phyloP scores from a whole-genome alignment of 2,329 filamentous ascomycete species.

The Clarireedia monteithiana region DNA sequence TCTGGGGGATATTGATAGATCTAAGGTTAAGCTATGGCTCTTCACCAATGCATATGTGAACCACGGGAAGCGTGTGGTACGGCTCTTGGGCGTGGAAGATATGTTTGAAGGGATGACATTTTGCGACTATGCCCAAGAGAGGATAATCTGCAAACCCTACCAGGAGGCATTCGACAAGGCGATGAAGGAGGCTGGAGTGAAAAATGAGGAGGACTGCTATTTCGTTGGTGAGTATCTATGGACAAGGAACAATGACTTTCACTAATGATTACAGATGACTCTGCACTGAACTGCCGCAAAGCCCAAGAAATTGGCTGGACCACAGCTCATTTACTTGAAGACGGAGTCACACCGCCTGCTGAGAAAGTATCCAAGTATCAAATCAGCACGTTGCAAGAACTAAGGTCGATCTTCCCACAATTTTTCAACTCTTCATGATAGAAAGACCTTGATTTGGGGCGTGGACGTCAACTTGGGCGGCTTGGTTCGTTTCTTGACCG shows the following conservation, averaged over 20 bases:
- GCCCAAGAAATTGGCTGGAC: slow-evolving; percentile 80
- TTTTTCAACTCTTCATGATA: slow-evolving; percentile 61
- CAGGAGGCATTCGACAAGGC: slow-evolving; percentile 79
- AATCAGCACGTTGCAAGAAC: slow-evolving; percentile 66
- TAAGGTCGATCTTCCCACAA: slow-evolving; percentile 70
- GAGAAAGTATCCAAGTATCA: slow-evolving; percentile 64
- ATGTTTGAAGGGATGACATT: slow-evolving; percentile 92
- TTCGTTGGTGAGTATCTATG: slow-evolving; percentile 68
- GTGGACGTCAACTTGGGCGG: background rate
- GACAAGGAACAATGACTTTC: background rate
- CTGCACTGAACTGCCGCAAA: slow-evolving; percentile 69
- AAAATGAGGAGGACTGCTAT: slow-evolving; percentile 65
- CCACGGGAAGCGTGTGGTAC: slow-evolving; percentile 76
- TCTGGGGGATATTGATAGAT: slow-evolving; percentile 73
- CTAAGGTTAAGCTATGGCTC: slow-evolving; percentile 83
- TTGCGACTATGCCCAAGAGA: slow-evolving; percentile 73
- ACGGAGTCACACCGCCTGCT: slow-evolving; percentile 54
- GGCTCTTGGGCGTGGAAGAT: slow-evolving; percentile 73
- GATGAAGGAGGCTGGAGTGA: slow-evolving; percentile 73
- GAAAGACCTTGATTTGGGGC: background rate
- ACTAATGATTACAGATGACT: slow-evolving; percentile 60
- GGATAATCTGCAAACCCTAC: slow-evolving; percentile 81
- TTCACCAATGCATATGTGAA: slow-evolving; percentile 94
- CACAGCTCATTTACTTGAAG: slow-evolving; percentile 77
- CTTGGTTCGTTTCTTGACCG: background rate